These are phyloP conservation scores for Paecilomyces formosus DNA, from an alignment of 2,329 filamentous ascomycete genomes.

Conservation along the genomic window DNA sequence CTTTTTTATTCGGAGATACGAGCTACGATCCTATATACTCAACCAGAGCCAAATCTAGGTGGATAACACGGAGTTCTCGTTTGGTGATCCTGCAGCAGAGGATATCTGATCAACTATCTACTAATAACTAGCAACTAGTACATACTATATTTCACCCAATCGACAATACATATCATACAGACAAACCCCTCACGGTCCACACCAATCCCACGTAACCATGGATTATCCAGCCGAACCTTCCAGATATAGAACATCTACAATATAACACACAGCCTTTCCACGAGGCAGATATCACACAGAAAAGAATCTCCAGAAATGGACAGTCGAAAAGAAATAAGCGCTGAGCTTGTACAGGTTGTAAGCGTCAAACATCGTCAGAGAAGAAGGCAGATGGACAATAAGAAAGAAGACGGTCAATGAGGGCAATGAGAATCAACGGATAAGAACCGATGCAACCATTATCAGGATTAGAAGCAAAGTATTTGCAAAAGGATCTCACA, in stretches of 20 bases:
- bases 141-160: neutral
- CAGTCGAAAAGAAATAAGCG: neutral
- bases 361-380: neutral
- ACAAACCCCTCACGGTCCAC: neutral
- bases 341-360: neutral
- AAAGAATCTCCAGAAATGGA: neutral
- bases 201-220: neutral
- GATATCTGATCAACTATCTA: neutral
- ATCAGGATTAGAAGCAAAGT: neutral
- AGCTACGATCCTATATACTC: no score
- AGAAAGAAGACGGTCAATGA: constrained; percentile 1
- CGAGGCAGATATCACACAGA: neutral
- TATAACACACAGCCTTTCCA: neutral
- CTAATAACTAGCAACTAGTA: neutral
- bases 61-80: neutral
- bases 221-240: neutral
- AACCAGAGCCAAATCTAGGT: no score
- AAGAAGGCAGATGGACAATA: neutral
- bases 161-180: neutral
- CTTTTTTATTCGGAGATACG: neutral
- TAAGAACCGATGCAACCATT: neutral
- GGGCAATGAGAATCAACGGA: neutral
- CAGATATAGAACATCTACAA: neutral
- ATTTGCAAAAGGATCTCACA: neutral
- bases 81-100: neutral